Evolutionary conservation across 106 monocot species (phyloP).

Genomic region (Apostasia shenzhenica): DNA sequence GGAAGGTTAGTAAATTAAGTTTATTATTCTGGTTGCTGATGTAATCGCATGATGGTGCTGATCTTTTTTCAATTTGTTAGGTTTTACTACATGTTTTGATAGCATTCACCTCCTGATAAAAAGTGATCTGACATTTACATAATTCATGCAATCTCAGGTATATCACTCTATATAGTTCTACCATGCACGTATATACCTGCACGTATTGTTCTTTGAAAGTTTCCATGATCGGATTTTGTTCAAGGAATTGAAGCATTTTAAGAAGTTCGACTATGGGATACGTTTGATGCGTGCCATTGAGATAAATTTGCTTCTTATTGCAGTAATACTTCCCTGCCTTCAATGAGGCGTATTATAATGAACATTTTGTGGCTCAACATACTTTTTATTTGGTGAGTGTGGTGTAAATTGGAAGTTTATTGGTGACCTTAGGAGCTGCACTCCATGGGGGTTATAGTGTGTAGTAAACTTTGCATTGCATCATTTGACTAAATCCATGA

Average conservation of each 20-base stretch:
- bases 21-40: conserved; percentile 6
- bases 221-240: conserved; percentile 3
- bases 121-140: conserved; percentile 34
- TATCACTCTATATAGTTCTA: conserved; percentile 20
- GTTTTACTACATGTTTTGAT: conserved; percentile 37
- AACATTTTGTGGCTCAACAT: conserved; percentile 66
- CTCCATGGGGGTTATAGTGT: conserved; percentile 3
- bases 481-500: background rate
- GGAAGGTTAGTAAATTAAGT: conserved; percentile 49
- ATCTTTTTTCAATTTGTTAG: conserved; percentile 27
- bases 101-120: conserved; percentile 32
- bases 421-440: conserved; percentile 16
- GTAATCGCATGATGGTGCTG: conserved; percentile 4
- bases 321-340: conserved; percentile 48
- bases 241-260: conserved; percentile 9
- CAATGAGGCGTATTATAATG: conserved; percentile 61
- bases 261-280: conserved; percentile 18
- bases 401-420: conserved; percentile 15
- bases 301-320: conserved; percentile 68
- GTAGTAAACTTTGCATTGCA: conserved; percentile 15
- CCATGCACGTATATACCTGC: conserved; percentile 4
- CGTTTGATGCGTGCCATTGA: conserved; percentile 31
- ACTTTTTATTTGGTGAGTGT: conserved; percentile 57
- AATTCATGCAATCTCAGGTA: conserved; percentile 27
- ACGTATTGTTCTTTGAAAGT: conserved; percentile 6